Conservation (phyloP, 257 asterid species). For the Leptodermis oblonga region DNA sequence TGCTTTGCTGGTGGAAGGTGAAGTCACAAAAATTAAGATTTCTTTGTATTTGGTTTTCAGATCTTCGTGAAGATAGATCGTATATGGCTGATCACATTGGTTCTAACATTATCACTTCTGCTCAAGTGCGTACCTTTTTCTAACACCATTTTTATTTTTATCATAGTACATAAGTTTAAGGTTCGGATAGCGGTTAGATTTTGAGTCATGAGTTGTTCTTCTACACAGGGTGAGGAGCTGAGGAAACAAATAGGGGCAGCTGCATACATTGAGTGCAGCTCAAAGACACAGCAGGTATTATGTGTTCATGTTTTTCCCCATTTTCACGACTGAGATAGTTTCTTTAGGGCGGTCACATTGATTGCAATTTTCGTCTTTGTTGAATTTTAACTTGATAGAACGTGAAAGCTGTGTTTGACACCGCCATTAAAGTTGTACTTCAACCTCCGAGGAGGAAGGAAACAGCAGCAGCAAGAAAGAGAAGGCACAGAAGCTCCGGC, state of each 20-base stretch:
- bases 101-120: conserved; percentile 62
- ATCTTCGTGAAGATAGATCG: conserved; percentile 74
- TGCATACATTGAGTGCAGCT: conserved; percentile 94
- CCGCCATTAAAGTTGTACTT: conserved; percentile 88
- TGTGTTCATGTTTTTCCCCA: background rate
- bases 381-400: conserved; percentile 37
- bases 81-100: conserved; percentile 71
- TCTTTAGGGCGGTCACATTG: background rate
- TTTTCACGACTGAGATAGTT: background rate
- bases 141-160: too few relatives aligned
- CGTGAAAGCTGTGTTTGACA: conserved; percentile 92
- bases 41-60: conserved; percentile 24
- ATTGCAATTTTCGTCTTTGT: background rate
- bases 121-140: conserved; percentile 63
- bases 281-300: conserved; percentile 94
- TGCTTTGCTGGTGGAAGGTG: background rate
- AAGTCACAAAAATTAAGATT: background rate
- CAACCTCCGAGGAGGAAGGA: conserved; percentile 94
- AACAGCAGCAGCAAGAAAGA: conserved; percentile 44
- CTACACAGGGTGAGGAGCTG: conserved; percentile 81
- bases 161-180: background rate
- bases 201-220: conserved; percentile 6
- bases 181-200: background rate
- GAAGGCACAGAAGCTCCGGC: conserved; percentile 48
- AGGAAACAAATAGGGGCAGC: conserved; percentile 97